phyloP scores from a whole-genome alignment of 306 rosid species.

The Trifolium dubium region DNA sequence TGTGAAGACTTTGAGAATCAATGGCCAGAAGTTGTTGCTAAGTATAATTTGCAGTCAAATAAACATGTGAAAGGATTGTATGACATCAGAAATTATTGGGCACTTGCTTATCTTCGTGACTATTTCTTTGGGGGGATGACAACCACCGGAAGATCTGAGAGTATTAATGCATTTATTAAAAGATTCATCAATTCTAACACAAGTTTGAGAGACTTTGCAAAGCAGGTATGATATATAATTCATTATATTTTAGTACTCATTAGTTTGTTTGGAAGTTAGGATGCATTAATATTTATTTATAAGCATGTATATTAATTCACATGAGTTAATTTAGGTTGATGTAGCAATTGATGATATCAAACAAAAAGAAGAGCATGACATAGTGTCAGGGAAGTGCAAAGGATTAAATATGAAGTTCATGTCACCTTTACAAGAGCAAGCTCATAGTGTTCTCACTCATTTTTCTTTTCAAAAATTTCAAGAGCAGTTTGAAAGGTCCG shows the following conservation, averaged over 20 bases:
- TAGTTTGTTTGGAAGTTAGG: no score
- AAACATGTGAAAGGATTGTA: constrained; percentile 30
- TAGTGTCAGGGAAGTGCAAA: background rate
- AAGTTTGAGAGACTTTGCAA: background rate
- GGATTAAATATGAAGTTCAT: background rate
- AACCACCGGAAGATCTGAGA: constrained; percentile 3
- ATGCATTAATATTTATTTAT: no score
- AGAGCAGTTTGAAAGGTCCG: background rate
- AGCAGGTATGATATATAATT: background rate
- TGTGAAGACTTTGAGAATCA: constrained; percentile 19
- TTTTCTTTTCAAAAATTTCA: background rate
- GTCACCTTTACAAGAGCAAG: background rate
- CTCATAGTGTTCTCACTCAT: background rate
- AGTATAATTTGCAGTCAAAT: background rate
- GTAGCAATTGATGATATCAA: background rate
- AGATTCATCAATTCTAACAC: constrained; percentile 13
- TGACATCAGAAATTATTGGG: background rate
- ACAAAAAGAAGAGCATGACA: background rate
- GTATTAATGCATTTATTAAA: constrained; percentile 24
- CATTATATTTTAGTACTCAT: no score
- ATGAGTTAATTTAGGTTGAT: background rate
- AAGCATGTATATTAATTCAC: no score
- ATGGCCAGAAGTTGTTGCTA: background rate
- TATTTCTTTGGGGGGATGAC: constrained; percentile 25
- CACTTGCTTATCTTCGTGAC: constrained; percentile 7